Conservation (phyloP, 768 basidiomycete species). For the Kwoniella newhampshirensis region DNA sequence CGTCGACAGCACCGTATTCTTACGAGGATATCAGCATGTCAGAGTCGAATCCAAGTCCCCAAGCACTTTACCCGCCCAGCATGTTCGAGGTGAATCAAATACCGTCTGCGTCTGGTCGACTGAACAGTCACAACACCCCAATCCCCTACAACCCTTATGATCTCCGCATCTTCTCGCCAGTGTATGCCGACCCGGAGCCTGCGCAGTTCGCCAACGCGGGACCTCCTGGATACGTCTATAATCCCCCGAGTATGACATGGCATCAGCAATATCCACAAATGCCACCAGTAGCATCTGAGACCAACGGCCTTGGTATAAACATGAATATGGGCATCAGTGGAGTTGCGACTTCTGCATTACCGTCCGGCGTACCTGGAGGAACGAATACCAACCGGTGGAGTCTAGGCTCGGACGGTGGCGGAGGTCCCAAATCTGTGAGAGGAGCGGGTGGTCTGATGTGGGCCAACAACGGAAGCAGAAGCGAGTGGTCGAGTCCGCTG, state of each 20-base stretch:
- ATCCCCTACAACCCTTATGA: background rate
- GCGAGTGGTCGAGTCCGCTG: conserved; percentile 29
- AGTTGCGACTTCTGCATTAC: no score
- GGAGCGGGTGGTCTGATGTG: background rate
- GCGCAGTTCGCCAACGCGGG: conserved; percentile 48
- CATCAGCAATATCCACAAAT: background rate
- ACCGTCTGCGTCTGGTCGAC: background rate
- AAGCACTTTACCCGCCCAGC: conserved; percentile 6
- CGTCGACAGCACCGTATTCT: background rate
- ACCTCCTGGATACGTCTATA: conserved; percentile 42
- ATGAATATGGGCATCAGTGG: conserved; percentile 1
- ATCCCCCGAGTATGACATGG: background rate
- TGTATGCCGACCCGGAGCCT: conserved; percentile 21
- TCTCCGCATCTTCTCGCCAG: conserved; percentile 6
- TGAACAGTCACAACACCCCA: background rate
- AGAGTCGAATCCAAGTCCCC: conserved; percentile 10
- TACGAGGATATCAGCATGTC: conserved; percentile 15
- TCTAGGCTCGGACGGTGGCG: conserved; percentile 2
- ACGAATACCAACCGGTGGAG: conserved; percentile 7
- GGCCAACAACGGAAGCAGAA: conserved; percentile 10
- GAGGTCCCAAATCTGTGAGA: no score
- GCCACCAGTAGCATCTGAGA: background rate
- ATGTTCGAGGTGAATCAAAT: background rate
- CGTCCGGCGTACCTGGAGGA: no score
- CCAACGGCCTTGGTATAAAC: conserved; percentile 9